These are phyloP conservation scores for Cladosporium sp. DNA, from an alignment of 2,329 filamentous ascomycete species.

Conservation along the genomic window DNA sequence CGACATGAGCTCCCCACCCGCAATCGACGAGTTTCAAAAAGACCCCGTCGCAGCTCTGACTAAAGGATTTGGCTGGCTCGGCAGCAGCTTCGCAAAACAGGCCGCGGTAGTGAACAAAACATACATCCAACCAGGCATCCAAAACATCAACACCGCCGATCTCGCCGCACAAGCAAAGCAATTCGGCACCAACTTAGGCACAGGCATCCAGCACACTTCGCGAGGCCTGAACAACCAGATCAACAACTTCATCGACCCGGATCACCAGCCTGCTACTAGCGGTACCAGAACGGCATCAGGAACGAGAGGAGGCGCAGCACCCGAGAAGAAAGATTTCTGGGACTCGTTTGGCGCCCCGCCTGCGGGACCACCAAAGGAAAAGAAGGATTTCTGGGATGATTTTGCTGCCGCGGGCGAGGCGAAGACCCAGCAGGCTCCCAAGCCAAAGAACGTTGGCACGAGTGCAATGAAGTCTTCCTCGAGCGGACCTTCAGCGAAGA, in stretches of 20 bases:
- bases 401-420: constrained; percentile 37
- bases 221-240: constrained; percentile 74
- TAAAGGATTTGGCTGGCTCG: constrained; percentile 93
- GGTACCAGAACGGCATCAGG: constrained; percentile 11
- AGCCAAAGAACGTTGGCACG: constrained; percentile 56
- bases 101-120: constrained; percentile 87
- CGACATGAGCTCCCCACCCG: constrained; percentile 48
- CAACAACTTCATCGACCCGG: constrained; percentile 74
- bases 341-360: constrained; percentile 76
- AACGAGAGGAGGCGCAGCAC: constrained; percentile 48
- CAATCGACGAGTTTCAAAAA: constrained; percentile 82
- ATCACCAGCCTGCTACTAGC: constrained; percentile 9
- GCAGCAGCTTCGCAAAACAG: constrained; percentile 79
- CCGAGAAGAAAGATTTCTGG: constrained; percentile 80
- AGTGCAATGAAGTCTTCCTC: constrained; percentile 53
- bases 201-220: constrained; percentile 61
- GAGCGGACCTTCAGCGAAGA: constrained; percentile 30
- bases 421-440: constrained; percentile 28
- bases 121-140: constrained; percentile 88
- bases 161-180: constrained; percentile 56
- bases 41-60: constrained; percentile 84
- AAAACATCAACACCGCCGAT: constrained; percentile 64
- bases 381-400: constrained; percentile 53
- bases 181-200: constrained; percentile 48
- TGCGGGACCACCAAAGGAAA: constrained; percentile 41